Base-by-base conservation (phyloP, 805 yeast genomes). In the Yarrowia hollandica region DNA sequence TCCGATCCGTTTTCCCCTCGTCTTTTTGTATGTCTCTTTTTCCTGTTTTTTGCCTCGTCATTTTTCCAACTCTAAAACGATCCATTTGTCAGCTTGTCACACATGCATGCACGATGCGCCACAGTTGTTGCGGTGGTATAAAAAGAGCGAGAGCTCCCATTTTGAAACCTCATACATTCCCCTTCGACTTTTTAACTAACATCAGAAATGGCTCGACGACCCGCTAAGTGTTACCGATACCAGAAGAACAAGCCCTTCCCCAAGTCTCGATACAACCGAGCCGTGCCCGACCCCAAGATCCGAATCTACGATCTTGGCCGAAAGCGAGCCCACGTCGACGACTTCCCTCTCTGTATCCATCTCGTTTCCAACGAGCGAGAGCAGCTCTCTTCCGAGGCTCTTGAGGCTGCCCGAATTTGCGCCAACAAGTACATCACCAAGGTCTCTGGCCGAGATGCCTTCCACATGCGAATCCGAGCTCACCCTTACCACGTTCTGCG, bases 151-250 rank as follows among this genome's bases (percentile, higher is more conserved):
- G n/a, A n/a, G n/a, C n/a, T n/a, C n/a, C n/a, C n/a, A n/a, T n/a
- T n/a, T n/a, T n/a, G n/a, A n/a, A n/a, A n/a, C n/a, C n/a, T n/a
- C n/a, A n/a, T n/a, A n/a, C n/a, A n/a, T 3, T 15, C 33, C 15
- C 5, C 23, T 4, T 21, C 23, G 21, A 9, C 23, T 0, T 18
- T 4, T 3, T 3, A 4, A 46, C 50, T 55, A 62, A 62, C 62
- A 67, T 76, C 78, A 84, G 88, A 86, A 78, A 92, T 92, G 98
- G 97, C 98, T 80, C 90, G 98, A 84, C 92, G 98, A 88, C 99
- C 99, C 81, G 99, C 99, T 86, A 90, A 98, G 87, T 94, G 99
- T 85, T 94, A 94, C 97, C 90, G 99, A 85, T 94, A 92, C 95
- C 95, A 97, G 88, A 94, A 94, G 89, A 94, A 94, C 96, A 94